These are phyloP conservation scores for Meripilus lineatus DNA, from an alignment of 1,284 basidiomycete species.

Conservation along the genomic window DNA sequence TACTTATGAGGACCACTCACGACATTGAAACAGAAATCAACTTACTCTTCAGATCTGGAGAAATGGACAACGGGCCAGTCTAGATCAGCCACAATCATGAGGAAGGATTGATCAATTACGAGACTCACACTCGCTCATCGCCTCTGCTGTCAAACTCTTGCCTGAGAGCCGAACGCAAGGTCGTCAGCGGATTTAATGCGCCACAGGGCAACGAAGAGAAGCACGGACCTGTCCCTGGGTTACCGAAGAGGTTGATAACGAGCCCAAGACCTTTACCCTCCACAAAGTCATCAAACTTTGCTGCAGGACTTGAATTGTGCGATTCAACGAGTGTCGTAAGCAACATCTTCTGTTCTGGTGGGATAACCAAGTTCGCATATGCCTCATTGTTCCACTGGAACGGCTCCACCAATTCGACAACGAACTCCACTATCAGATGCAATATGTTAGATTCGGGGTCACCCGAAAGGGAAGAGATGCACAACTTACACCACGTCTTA, in stretches of 20 bases:
- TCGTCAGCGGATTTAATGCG: background rate
- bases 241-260: conserved; percentile 57
- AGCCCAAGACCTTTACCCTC: conserved; percentile 59
- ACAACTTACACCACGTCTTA: conserved; percentile 51
- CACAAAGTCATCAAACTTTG: conserved; percentile 54
- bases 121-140: conserved; percentile 33
- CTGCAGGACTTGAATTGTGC: conserved; percentile 41
- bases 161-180: conserved; percentile 23
- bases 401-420: conserved; percentile 42
- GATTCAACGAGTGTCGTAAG: conserved; percentile 54
- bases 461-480: background rate
- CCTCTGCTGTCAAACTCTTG: conserved; percentile 49
- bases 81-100: no score
- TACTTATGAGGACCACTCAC: background rate
- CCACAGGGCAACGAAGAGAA: background rate
- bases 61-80: no score
- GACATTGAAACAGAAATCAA: background rate
- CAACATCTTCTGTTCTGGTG: conserved; percentile 45
- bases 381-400: conserved; percentile 56
- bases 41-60: conserved; percentile 3
- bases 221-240: conserved; percentile 43
- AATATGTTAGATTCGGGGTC: background rate
- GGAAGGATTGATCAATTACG: background rate
- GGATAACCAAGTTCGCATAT: conserved; percentile 55
- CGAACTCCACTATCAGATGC: conserved; percentile 44